A percentile compares a stretch with the other conserved stretches of the same genome.
Evolutionary conservation across 2,329 filamentous ascomycete genomes (phyloP).

Genomic region (Ceratocystis ficicola): DNA sequence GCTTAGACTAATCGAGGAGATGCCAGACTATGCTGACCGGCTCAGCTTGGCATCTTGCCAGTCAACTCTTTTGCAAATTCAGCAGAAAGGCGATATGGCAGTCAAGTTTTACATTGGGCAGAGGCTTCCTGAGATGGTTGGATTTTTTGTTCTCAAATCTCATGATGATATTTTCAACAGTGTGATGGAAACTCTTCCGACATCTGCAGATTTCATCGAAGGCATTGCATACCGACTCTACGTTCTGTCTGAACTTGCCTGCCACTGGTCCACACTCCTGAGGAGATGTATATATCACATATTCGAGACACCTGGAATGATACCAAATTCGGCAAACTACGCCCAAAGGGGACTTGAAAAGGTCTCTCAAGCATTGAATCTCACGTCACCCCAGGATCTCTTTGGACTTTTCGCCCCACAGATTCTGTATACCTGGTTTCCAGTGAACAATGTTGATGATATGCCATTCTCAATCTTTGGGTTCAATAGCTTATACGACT

Average conservation of each 20-base stretch:
- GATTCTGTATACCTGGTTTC: conserved; percentile 81
- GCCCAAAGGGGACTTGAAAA: conserved; percentile 58
- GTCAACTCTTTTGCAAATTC: conserved; percentile 61
- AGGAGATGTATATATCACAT: conserved; percentile 85
- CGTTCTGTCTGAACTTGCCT: conserved; percentile 63
- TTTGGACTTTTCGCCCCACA: conserved; percentile 81
- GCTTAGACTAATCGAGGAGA: conserved; percentile 53
- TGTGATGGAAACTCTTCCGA: conserved; percentile 66
- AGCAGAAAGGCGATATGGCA: conserved; percentile 51
- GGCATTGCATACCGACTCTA: conserved; percentile 76
- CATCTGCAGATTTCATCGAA: conserved; percentile 57
- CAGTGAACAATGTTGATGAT: conserved; percentile 49
- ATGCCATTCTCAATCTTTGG: conserved; percentile 82
- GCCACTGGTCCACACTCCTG: conserved; percentile 73
- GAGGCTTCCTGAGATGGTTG: conserved; percentile 62
- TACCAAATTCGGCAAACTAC: conserved; percentile 52
- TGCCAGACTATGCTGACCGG: conserved; percentile 53
- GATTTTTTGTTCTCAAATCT: conserved; percentile 64
- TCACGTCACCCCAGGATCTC: conserved; percentile 55
- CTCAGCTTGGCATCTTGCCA: conserved; percentile 47
- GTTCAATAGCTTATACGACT: conserved; percentile 54
- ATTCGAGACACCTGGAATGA: conserved; percentile 74
- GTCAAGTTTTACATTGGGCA: conserved; percentile 67
- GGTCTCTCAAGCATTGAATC: conserved; percentile 52
- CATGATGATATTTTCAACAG: conserved; percentile 81